Base-by-base conservation (phyloP, 352 stramenopile genomes). In the Pythium scleroteichum region DNA sequence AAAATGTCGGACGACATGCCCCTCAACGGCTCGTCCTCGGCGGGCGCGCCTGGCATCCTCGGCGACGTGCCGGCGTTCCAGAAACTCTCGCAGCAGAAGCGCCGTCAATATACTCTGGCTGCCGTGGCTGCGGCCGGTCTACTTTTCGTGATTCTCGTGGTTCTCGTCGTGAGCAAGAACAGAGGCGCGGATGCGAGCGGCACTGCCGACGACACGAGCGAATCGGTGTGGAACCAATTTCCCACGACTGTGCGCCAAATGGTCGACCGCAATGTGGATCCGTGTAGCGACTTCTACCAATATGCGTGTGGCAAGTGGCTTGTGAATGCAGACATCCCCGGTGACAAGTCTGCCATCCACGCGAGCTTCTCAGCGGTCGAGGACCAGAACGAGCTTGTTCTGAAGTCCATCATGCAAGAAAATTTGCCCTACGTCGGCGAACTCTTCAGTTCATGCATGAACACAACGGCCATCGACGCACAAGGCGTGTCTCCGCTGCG, bases 241-340 rank as follows among this genome's bases (percentile, higher is more conserved):
- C 66, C 66, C 0, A 13, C 32, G 17, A 59, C 27, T 19, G 72
- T 80, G 26, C 40, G 44, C 9, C 23, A 62, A 9, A 71, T 76
- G 62, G 64, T 78, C 14, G 64, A 80, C 57, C 42, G 48, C n/a
- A 47, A 53, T 9, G 59, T 62, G 1, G 39, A 73, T 14, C 72
- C 72, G 14, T 80, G 72, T 52, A 32, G 64, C 14, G 72, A 80
- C 52, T 80, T 76, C 59, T 80, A 80, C 60, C 58, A 77, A 59
- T 78, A 70, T 53, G 62, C 55, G 20, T 80, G 72, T 35, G 72
- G 72, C 40, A 64, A 61, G 32, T 80, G 72, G 72, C 38, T 73
- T 29, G 47, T 44, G 39, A 72, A 77, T 38, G 64, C 62, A 22
- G 62, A 64, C 8, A 69, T 80, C 14, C 66, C 69, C 13, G 42